Evolutionary conservation across 352 stramenopile species (phyloP).

Genomic region (Globisporangium nodosum): DNA sequence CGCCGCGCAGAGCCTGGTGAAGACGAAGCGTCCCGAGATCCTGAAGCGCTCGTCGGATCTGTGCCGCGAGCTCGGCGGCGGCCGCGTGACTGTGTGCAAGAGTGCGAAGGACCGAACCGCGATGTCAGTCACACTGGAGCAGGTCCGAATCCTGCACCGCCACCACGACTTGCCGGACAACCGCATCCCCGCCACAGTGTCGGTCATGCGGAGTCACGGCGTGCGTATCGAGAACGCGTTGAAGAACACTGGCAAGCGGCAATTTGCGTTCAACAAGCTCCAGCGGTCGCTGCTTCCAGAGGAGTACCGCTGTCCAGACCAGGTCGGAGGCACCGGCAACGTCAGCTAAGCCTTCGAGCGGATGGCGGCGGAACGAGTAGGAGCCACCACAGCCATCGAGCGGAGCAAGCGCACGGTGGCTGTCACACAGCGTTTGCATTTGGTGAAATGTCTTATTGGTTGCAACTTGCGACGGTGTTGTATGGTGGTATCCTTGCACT

Average conservation of each 20-base stretch:
- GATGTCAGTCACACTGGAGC: slow-evolving; percentile 97
- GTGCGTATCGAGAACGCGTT: slow-evolving; percentile 86
- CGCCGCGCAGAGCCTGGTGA: slow-evolving; percentile 76
- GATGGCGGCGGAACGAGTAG: background rate
- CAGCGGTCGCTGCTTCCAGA: slow-evolving; percentile 83
- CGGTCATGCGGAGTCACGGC: slow-evolving; percentile 83
- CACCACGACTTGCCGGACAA: slow-evolving; percentile 76
- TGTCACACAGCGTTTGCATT: background rate
- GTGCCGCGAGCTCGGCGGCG: slow-evolving; percentile 84
- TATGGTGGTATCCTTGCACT: too few relatives aligned
- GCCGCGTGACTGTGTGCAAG: slow-evolving; percentile 95
- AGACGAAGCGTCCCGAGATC: slow-evolving; percentile 84
- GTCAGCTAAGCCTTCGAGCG: slow-evolving; percentile 46
- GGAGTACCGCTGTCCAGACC: slow-evolving; percentile 82
- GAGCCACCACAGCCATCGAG: background rate
- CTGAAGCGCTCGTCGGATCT: slow-evolving; percentile 75
- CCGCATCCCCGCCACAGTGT: slow-evolving; percentile 73
- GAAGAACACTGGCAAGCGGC: slow-evolving; percentile 87
- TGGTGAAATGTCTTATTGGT: background rate
- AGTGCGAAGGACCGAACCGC: slow-evolving; percentile 96
- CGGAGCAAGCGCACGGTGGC: too few relatives aligned
- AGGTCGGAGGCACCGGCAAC: slow-evolving; percentile 78
- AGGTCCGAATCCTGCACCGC: slow-evolving; percentile 83
- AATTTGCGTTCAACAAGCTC: slow-evolving; percentile 88
- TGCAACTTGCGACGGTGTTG: background rate